phyloP scores from a whole-genome alignment of 2,329 filamentous ascomycete species.

The Fusarium agapanthi region DNA sequence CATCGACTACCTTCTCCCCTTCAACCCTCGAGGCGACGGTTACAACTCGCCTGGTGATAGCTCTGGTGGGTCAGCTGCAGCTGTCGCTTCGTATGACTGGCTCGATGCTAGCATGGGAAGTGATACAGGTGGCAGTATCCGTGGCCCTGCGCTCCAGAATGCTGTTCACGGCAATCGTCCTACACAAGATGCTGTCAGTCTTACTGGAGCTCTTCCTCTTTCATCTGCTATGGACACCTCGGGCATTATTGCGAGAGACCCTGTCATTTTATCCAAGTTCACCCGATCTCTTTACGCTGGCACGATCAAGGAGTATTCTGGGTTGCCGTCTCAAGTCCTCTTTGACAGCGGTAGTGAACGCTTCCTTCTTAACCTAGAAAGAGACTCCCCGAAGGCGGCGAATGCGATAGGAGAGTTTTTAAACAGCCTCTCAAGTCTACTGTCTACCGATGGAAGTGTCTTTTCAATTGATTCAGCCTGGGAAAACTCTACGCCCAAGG shows the following conservation, averaged over 20 bases:
- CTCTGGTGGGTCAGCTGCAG: constrained; percentile 52
- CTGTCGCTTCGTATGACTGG: constrained; percentile 54
- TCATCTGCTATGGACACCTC: constrained; percentile 51
- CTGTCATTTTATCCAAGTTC: not conserved
- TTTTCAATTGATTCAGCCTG: not conserved
- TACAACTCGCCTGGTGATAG: constrained; percentile 58
- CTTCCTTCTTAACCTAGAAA: not conserved
- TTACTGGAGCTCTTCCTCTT: constrained; percentile 55
- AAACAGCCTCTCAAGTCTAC: not conserved
- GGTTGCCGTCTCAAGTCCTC: not conserved
- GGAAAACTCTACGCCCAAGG: not conserved
- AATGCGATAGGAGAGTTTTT: not conserved
- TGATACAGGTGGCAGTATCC: constrained; percentile 47
- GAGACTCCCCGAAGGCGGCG: accelerated
- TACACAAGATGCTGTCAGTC: constrained; percentile 46
- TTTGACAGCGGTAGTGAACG: not conserved
- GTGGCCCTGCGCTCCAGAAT: constrained; percentile 54
- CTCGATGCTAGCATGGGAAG: constrained; percentile 45
- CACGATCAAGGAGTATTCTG: not conserved
- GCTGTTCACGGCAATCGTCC: constrained; percentile 58
- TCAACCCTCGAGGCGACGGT: constrained; percentile 58
- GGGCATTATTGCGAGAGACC: not conserved
- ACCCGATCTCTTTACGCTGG: not conserved
- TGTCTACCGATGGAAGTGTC: not conserved
- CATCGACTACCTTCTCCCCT: constrained; percentile 52